Conservation (phyloP, 225 moss, liverwort and hornwort genomes). For the Pseudisothecium myosuroides region DNA sequence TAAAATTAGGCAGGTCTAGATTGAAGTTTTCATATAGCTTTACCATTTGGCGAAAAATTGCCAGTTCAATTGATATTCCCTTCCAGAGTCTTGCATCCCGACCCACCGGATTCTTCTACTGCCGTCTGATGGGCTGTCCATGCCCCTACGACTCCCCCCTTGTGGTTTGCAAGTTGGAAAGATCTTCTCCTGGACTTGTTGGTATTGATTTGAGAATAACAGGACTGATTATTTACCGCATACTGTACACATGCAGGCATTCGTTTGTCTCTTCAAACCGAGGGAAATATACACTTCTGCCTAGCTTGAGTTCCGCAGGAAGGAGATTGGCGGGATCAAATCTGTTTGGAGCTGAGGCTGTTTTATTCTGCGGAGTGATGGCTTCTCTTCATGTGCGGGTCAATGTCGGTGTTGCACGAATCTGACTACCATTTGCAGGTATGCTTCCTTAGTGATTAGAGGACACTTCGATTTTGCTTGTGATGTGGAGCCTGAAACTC, state of each 20-base stretch:
- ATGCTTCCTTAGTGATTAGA: too few relatives aligned
- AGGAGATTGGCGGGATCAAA: neutral
- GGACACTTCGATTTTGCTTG: neutral
- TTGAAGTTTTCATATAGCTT: neutral
- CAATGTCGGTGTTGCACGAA: neutral
- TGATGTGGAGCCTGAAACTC: neutral
- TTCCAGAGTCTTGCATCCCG: neutral
- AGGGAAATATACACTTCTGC: neutral
- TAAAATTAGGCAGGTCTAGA: neutral
- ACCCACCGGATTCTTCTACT: neutral
- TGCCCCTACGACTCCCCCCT: neutral
- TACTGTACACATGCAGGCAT: neutral
- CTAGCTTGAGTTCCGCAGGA: neutral
- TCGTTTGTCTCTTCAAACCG: neutral
- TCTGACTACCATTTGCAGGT: neutral
- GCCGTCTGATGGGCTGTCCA: neutral
- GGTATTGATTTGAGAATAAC: neutral
- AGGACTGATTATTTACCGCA: neutral
- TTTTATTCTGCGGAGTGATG: neutral
- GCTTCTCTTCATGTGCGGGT: neutral
- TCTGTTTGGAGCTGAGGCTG: neutral
- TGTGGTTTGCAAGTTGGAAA: neutral
- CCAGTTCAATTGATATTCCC: neutral
- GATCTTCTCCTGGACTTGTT: too few relatives aligned
- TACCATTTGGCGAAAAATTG: neutral